A percentile compares a stretch with the other conserved stretches of the same genome.
These are phyloP conservation scores for Sporothrix euskadiensis DNA, from an alignment of 2,329 filamentous ascomycete species.

Conservation along the genomic window DNA sequence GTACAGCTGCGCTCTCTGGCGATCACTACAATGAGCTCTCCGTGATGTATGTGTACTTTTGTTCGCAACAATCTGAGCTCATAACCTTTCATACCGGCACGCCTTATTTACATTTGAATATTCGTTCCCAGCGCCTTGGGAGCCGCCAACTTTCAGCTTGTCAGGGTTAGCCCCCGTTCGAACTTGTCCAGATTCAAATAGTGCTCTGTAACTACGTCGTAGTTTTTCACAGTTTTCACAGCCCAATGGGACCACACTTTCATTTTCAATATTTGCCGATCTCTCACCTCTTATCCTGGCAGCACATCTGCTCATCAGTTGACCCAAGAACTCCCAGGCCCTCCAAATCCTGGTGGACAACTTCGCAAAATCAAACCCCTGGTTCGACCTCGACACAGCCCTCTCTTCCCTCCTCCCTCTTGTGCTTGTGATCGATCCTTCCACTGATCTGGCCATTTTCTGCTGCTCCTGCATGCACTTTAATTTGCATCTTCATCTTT, in stretches of 20 bases:
- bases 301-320: conserved; percentile 14
- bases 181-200: not conserved
- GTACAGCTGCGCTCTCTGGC: not conserved
- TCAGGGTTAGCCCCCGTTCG: conserved; percentile 19
- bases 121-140: not conserved
- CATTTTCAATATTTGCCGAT: conserved; percentile 9
- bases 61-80: not conserved
- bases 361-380: not conserved
- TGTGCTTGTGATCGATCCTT: not conserved
- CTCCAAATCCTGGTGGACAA: not conserved
- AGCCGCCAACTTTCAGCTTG: conserved; percentile 1
- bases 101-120: not conserved
- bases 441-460: not conserved
- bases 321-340: not conserved
- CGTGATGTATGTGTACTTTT: not conserved
- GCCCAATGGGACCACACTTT: not conserved
- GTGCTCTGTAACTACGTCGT: too few species aligned
- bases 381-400: not conserved
- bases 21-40: not conserved
- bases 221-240: not conserved
- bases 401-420: not conserved
- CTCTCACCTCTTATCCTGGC: not conserved
- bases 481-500: not conserved
- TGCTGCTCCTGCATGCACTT: conserved; percentile 10
- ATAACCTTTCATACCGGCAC: not conserved